Percentiles rank a stretch among this genome's conserved stretches.
Evolutionary conservation across 805 yeast genomes (phyloP).

Genomic region (Hermanozyma aechmeae): DNA sequence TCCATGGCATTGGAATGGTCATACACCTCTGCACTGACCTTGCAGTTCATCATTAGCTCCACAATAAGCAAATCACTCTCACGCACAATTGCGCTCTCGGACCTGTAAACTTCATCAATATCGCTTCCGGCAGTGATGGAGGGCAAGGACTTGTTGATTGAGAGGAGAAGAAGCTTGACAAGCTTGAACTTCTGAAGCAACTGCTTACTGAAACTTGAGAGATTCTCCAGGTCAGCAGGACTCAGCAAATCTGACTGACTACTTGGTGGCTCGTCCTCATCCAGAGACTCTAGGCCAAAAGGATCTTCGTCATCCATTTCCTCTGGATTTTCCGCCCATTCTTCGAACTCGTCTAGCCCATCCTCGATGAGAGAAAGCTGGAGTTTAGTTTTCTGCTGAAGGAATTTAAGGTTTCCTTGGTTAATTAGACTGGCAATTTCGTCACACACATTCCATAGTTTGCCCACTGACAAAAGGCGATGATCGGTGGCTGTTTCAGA

Average conservation of each 20-base stretch:
- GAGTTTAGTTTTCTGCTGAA: constrained; percentile 37
- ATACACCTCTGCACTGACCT: constrained; percentile 26
- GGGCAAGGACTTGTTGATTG: constrained; percentile 53
- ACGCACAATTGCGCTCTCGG: constrained; percentile 35
- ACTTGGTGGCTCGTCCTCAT: constrained; percentile 17
- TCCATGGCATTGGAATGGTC: constrained; percentile 14
- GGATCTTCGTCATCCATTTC: constrained; percentile 40
- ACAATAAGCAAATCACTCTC: constrained; percentile 52
- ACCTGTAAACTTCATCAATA: constrained; percentile 38
- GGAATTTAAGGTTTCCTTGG: constrained; percentile 45
- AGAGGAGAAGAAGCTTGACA: constrained; percentile 47
- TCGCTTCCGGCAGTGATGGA: constrained; percentile 28
- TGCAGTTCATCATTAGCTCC: constrained; percentile 41
- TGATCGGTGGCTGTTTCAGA: constrained; percentile 17
- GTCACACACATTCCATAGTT: constrained; percentile 65
- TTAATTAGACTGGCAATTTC: constrained; percentile 29
- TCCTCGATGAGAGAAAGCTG: constrained; percentile 44
- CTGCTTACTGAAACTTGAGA: constrained; percentile 24
- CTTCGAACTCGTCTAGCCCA: constrained; percentile 57
- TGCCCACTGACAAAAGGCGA: constrained; percentile 54
- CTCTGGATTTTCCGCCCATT: constrained; percentile 59
- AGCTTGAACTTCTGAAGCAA: constrained; percentile 50
- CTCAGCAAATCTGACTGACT: constrained; percentile 13
- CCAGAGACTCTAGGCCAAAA: constrained; percentile 34
- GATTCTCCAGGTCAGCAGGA: constrained; percentile 10